These are phyloP conservation scores for Melaleuca alternifolia DNA, from an alignment of 345 rosid species.

Conservation along the genomic window DNA sequence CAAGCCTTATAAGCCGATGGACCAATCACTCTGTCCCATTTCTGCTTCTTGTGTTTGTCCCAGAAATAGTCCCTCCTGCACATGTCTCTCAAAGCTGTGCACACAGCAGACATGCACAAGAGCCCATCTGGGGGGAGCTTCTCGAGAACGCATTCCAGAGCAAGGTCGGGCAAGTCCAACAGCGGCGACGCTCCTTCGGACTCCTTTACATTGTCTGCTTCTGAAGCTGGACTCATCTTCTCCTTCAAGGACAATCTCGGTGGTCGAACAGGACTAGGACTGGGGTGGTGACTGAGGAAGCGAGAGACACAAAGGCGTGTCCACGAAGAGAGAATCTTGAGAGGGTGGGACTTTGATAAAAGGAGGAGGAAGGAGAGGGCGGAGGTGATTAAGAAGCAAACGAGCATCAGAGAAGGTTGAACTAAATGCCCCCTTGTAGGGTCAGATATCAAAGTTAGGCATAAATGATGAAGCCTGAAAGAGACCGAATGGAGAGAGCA, in stretches of 20 bases:
- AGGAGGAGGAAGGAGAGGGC: conserved; percentile 52
- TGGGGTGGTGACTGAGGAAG: conserved; percentile 30
- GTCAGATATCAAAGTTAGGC: conserved; percentile 15
- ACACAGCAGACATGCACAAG: conserved; percentile 61
- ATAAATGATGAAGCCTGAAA: conserved; percentile 1
- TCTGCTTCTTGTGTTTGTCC: conserved; percentile 56
- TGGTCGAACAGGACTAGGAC: conserved; percentile 14
- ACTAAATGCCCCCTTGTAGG: neutral
- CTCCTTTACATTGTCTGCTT: conserved; percentile 8
- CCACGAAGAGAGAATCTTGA: conserved; percentile 47
- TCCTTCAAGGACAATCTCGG: conserved; percentile 11
- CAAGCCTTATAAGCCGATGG: conserved; percentile 55
- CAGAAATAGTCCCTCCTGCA: conserved; percentile 69
- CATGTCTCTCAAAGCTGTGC: conserved; percentile 50
- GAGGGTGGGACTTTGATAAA: conserved; percentile 23
- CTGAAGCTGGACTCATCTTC: conserved; percentile 4
- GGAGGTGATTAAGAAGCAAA: conserved; percentile 46
- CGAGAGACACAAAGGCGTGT: neutral
- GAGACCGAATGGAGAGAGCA: conserved; percentile 5
- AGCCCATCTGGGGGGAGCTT: conserved; percentile 61
- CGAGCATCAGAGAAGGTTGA: conserved; percentile 32
- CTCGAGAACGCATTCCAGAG: conserved; percentile 61
- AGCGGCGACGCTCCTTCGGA: conserved; percentile 9
- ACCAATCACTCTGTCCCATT: conserved; percentile 69
- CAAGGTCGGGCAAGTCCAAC: conserved; percentile 75